Base-by-base conservation (phyloP, 2,329 filamentous ascomycete species). In the Hymenoscyphus albidus region DNA sequence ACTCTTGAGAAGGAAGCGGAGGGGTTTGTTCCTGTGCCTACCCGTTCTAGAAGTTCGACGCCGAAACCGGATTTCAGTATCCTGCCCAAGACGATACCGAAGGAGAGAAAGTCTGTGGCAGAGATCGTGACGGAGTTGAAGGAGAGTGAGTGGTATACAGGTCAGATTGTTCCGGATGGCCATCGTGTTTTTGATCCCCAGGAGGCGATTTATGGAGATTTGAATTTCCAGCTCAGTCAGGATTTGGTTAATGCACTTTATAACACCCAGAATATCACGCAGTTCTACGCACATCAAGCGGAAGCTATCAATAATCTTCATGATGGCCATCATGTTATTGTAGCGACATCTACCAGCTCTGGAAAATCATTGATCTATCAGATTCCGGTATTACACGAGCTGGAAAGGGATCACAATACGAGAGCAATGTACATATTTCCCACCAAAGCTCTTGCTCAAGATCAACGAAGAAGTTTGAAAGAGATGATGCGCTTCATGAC, bases 361-460 rank as follows among this genome's bases (percentile, higher is more conserved):
- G 95, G 95, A 12, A 99, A 99, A 77, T 97, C 93, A 5, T 80
- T 99, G n/a, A 97, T 99, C 67, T 99, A 98, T 74, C 95, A 99
- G 73, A 84, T 99, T 16, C 95, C 95, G 0, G 92, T 99, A 56
- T 79, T 99, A 12, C 88, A 96, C 74, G 90, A 92, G 59, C 80
- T 99, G 1, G 94, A 99, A 76, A 81, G 86, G 61, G 90, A 98
- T 72, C 79, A 77, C 1, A 82, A 88, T 63, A 91, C 91, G 9
- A 83, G 95, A 71, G 95, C 95, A 2, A 92, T 99, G 88, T 98
- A 97, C 75, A 97, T 99, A 42, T 99, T 99, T 67, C 95, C 95
- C 0, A 99, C 95, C 0, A 99, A 99, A 78, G 95, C 95, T 1
- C 79, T 99, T 16, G 94, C 95, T 0, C 95, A 99, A 75, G 95